A percentile compares a stretch with the other conserved stretches of the same genome.
phyloP scores from a whole-genome alignment of 1,139 yeast species.

The Blastobotrys buckinghamii region DNA sequence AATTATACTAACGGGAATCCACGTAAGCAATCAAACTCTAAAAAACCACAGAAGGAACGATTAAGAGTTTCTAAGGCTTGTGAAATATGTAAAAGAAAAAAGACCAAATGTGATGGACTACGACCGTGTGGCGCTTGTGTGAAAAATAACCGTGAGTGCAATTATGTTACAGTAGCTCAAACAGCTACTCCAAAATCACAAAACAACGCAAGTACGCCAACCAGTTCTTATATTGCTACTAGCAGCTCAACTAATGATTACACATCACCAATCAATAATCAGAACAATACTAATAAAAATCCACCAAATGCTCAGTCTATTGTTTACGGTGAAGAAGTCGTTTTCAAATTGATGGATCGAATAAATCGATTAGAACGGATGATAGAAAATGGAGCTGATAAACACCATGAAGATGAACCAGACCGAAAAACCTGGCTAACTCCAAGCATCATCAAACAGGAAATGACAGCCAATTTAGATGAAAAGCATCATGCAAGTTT shows the following conservation, averaged over 20 bases:
- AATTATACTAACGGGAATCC: neutral
- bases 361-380: constrained; percentile 8
- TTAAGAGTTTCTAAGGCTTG: constrained; percentile 50
- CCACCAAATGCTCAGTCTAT: neutral
- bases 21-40: neutral
- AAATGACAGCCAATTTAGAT: neutral
- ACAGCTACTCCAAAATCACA: too few relatives aligned
- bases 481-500: neutral
- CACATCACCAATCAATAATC: neutral
- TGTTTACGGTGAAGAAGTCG: neutral
- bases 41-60: constrained; percentile 12
- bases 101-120: constrained; percentile 57
- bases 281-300: neutral
- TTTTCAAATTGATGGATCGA: constrained; percentile 7
- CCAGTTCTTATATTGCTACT: too few relatives aligned
- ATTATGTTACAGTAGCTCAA: constrained; percentile 18
- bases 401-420: neutral
- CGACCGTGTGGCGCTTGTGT: constrained; percentile 50
- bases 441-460: neutral
- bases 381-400: neutral
- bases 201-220: too few relatives aligned
- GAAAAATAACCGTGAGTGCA: constrained; percentile 42
- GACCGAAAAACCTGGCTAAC: neutral
- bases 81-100: constrained; percentile 53
- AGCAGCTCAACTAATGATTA: neutral